Conservation (phyloP, 2,329 filamentous ascomycete genomes). For the Paecilomyces dactylethromorphus region DNA sequence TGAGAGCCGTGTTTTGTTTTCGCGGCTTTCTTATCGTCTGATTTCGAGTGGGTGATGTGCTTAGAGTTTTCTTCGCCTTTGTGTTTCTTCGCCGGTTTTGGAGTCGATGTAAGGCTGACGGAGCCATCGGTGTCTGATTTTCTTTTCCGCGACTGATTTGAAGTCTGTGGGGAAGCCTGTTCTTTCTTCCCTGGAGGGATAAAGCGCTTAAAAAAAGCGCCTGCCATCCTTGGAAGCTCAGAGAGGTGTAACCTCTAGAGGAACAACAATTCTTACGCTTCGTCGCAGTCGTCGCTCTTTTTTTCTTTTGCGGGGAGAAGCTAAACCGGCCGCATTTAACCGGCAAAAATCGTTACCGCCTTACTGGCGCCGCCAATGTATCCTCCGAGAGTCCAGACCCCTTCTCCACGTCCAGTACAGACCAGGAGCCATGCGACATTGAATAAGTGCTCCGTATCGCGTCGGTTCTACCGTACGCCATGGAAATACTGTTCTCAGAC, state of each 20-base stretch:
- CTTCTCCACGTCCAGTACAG: background rate
- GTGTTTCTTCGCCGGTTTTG: conserved; percentile 33
- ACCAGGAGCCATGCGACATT: background rate
- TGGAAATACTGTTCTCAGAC: background rate
- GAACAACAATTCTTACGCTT: conserved; percentile 1
- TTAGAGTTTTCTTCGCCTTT: conserved; percentile 17
- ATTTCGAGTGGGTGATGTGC: conserved; percentile 6
- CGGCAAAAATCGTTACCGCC: background rate
- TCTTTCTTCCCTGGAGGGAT: conserved; percentile 29
- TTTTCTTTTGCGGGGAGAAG: conserved; percentile 18
- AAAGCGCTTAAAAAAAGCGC: conserved; percentile 41
- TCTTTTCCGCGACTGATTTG: conserved; percentile 23
- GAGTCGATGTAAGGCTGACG: conserved; percentile 14
- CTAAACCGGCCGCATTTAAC: conserved; percentile 1
- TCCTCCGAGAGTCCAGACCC: background rate
- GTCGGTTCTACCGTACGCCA: background rate
- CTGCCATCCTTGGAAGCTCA: conserved; percentile 33
- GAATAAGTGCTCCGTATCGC: background rate
- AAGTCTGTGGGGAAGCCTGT: conserved; percentile 11
- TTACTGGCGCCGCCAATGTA: background rate
- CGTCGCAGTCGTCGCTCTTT: conserved; percentile 12
- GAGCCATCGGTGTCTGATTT: conserved; percentile 26
- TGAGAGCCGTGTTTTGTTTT: conserved; percentile 18
- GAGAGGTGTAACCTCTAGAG: background rate
- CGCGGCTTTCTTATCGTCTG: conserved; percentile 24